phyloP scores from a whole-genome alignment of 176 grass and related monocot species.

The Saccharum spontaneum region DNA sequence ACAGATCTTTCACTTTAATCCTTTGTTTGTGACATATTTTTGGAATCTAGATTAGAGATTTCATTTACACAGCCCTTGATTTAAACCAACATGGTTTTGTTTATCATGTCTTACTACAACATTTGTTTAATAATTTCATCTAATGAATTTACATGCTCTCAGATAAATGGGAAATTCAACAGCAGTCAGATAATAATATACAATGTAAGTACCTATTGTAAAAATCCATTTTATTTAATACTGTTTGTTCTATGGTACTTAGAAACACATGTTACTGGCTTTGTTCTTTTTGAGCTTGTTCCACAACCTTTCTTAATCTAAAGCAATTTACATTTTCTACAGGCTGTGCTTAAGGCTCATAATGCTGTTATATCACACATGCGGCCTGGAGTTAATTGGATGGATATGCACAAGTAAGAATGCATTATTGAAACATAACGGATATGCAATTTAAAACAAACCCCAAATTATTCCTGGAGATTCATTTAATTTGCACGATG shows the following conservation, averaged over 20 bases:
- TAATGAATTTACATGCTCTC: slow-evolving; percentile 29
- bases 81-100: slow-evolving; percentile 15
- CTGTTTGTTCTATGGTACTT: background rate
- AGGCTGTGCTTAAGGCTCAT: slow-evolving; percentile 96
- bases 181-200: slow-evolving; percentile 71
- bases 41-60: slow-evolving; percentile 15
- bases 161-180: slow-evolving; percentile 97
- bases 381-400: slow-evolving; percentile 75
- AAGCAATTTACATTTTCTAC: slow-evolving; percentile 15
- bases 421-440: background rate
- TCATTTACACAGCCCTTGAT: slow-evolving; percentile 22
- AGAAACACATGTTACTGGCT: background rate
- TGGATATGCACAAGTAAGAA: slow-evolving; percentile 93
- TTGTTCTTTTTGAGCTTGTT: background rate
- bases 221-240: background rate
- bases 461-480: slow-evolving; percentile 17
- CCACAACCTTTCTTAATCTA: slow-evolving; percentile 10
- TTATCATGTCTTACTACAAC: slow-evolving; percentile 13
- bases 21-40: slow-evolving; percentile 2
- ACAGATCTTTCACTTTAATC: background rate
- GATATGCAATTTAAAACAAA: slow-evolving; percentile 18
- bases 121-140: slow-evolving; percentile 6
- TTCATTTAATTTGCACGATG: background rate
- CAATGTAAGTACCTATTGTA: slow-evolving; percentile 63
- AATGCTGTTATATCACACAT: slow-evolving; percentile 79